Evolutionary conservation across 83 land plant genomes (phyloP).

Genomic region (Picea abies): DNA sequence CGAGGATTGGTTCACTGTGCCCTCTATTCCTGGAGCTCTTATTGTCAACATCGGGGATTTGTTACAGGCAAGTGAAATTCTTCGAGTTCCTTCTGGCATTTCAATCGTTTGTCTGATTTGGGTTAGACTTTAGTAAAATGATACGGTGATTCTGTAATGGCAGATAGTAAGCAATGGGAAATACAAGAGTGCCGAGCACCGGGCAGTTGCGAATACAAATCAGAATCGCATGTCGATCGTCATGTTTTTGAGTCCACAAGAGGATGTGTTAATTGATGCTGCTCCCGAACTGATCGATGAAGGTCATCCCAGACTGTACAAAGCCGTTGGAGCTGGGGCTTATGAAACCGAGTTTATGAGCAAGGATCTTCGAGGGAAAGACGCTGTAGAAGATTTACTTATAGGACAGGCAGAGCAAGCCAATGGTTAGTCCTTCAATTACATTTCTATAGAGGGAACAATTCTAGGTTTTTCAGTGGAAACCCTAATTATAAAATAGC

Average conservation of each 20-base stretch:
- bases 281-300: slow-evolving; percentile 1
- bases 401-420: not conserved
- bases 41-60: no score
- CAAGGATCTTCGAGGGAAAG: not conserved
- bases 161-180: slow-evolving; percentile 25
- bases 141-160: not conserved
- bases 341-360: not conserved
- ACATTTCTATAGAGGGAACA: no score
- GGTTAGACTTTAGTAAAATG: not conserved
- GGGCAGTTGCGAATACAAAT: slow-evolving; percentile 8
- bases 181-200: slow-evolving; percentile 24
- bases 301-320: not conserved
- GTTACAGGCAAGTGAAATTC: no score
- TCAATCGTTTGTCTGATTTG: not conserved
- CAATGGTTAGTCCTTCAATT: no score
- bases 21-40: no score
- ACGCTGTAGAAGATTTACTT: not conserved
- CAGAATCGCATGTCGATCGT: slow-evolving; percentile 13
- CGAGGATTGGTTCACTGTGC: no score
- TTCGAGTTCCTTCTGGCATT: no score
- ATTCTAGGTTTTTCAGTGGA: no score
- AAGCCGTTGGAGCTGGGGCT: not conserved
- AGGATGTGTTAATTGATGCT: slow-evolving; percentile 4
- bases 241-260: slow-evolving; percentile 8
- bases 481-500: no score